Percentiles rank a stretch among this genome's conserved stretches.
phyloP scores from a whole-genome alignment of 257 asterid genomes.

The Lavandula angustifolia region DNA sequence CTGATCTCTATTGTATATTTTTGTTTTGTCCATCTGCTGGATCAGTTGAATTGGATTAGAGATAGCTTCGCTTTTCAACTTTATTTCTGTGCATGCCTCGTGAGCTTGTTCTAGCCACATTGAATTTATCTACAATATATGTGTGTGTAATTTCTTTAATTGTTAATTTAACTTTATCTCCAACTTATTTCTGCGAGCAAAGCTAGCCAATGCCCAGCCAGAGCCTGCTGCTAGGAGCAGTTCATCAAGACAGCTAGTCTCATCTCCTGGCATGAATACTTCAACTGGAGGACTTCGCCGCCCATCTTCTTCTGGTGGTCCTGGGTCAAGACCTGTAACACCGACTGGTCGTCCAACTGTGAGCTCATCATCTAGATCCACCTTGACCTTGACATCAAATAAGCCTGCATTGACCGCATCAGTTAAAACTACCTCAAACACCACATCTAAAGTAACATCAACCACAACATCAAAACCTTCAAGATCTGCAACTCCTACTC shows the following conservation, averaged over 20 bases:
- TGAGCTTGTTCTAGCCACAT: slow-evolving; percentile 2
- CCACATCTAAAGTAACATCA: neutral
- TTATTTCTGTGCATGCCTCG: neutral
- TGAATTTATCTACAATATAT: slow-evolving; percentile 12
- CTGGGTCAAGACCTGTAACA: slow-evolving; percentile 82
- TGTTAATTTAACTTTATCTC: slow-evolving; percentile 28
- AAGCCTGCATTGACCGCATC: slow-evolving; percentile 36
- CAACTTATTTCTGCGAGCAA: slow-evolving; percentile 38
- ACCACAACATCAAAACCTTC: slow-evolving; percentile 56
- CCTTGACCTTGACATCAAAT: slow-evolving; percentile 41
- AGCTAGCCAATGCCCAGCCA: slow-evolving; percentile 83
- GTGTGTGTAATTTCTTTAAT: neutral
- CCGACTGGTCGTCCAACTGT: slow-evolving; percentile 83
- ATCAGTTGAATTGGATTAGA: slow-evolving; percentile 10
- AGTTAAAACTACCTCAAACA: slow-evolving; percentile 48
- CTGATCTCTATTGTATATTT: too few relatives aligned
- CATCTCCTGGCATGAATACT: slow-evolving; percentile 65
- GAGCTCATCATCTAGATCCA: slow-evolving; percentile 51
- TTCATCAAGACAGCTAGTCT: slow-evolving; percentile 49
- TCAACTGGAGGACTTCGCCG: slow-evolving; percentile 72
- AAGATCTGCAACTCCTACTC: slow-evolving; percentile 87
- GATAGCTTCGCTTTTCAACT: slow-evolving; percentile 9
- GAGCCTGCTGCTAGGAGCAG: slow-evolving; percentile 70
- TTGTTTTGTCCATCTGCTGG: slow-evolving; percentile 15
- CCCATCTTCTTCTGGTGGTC: slow-evolving; percentile 88